A percentile compares a stretch with the other conserved stretches of the same genome.
phyloP scores from a whole-genome alignment of 2,329 filamentous ascomycete species.

The Colletotrichum euphorbiae region DNA sequence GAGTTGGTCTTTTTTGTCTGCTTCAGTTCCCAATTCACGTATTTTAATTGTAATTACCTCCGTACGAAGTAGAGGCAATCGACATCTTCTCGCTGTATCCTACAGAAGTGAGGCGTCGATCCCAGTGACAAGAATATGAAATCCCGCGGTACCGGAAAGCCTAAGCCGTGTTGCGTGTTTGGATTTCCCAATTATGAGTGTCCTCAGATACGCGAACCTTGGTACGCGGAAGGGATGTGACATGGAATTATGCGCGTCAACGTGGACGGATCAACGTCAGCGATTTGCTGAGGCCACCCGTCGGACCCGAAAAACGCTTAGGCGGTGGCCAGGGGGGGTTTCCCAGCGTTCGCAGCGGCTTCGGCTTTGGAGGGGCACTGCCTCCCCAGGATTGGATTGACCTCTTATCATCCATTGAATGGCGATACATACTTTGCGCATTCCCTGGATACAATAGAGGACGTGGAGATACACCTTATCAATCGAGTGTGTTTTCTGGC shows the following conservation, averaged over 20 bases:
- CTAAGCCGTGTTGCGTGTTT: background rate
- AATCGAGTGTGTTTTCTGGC: background rate
- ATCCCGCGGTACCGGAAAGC: background rate
- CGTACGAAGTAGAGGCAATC: conserved; percentile 8
- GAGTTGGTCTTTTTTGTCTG: conserved; percentile 12
- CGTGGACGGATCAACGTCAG: conserved; percentile 28
- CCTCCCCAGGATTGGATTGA: background rate
- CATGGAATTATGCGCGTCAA: conserved; percentile 23
- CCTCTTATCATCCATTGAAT: conserved; percentile 19
- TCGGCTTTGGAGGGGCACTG: conserved; percentile 14
- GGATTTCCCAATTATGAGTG: no score
- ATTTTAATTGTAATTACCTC: conserved; percentile 10
- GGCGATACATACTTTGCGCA: background rate
- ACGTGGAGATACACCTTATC: background rate
- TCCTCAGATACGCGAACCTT: conserved; percentile 20
- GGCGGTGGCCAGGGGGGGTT: conserved; percentile 28
- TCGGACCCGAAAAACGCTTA: conserved; percentile 32
- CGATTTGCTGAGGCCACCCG: conserved; percentile 33
- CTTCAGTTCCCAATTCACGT: conserved; percentile 10
- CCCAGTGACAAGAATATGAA: background rate
- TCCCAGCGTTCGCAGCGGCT: background rate
- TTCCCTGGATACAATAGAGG: background rate
- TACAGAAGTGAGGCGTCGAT: no score
- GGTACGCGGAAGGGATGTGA: conserved; percentile 11
- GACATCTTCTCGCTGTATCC: background rate